Evolutionary conservation across 1,284 basidiomycete genomes (phyloP).

Genomic region (Rhizoctonia solani): DNA sequence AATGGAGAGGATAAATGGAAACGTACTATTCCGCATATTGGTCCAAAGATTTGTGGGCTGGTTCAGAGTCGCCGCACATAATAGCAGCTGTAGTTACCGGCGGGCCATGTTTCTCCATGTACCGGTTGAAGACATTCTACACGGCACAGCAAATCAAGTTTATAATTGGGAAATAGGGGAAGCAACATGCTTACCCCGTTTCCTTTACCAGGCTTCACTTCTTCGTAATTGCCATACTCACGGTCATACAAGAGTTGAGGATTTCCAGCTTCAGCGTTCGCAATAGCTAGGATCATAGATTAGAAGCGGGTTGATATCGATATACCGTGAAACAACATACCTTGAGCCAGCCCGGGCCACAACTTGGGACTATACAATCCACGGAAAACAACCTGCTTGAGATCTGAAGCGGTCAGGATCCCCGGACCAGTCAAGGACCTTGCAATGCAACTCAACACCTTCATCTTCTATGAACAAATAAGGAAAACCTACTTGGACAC

Average conservation of each 20-base stretch:
- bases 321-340: not conserved
- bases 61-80: slow-evolving; percentile 25
- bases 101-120: not conserved
- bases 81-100: slow-evolving; percentile 20
- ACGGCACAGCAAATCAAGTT: no score
- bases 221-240: not conserved
- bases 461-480: no score
- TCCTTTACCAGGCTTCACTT: not conserved
- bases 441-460: no score
- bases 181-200: slow-evolving; percentile 13
- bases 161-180: no score
- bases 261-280: slow-evolving; percentile 9
- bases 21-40: slow-evolving; percentile 22
- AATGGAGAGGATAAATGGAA: not conserved
- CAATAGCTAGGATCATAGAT: not conserved
- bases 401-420: slow-evolving; percentile 10
- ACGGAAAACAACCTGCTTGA: not conserved
- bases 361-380: slow-evolving; percentile 7
- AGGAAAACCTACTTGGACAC: no score
- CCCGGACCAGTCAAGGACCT: slow-evolving; percentile 6
- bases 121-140: slow-evolving; percentile 24
- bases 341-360: slow-evolving; percentile 1
- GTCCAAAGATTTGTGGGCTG: slow-evolving; percentile 31
- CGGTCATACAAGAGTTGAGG: not conserved
- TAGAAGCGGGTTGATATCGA: no score